Conservation (phyloP, 352 stramenopile genomes). For the Globisporangium apiculatum region DNA sequence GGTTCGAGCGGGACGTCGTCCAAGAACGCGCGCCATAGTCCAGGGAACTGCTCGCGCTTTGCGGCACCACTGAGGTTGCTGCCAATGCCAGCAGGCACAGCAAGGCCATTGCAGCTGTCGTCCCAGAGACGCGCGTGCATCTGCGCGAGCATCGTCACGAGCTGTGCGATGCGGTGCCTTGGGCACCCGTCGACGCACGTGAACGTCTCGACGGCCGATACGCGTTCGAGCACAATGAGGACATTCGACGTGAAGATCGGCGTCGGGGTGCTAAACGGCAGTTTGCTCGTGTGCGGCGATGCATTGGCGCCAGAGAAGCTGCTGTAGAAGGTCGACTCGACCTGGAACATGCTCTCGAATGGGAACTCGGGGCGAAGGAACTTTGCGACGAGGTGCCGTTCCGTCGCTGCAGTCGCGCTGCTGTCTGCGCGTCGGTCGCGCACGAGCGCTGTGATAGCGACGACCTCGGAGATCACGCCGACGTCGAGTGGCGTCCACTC, state of each 20-base stretch:
- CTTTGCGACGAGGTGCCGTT: slow-evolving; percentile 55
- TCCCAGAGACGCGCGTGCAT: slow-evolving; percentile 60
- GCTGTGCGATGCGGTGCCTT: slow-evolving; percentile 22
- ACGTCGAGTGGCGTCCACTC: slow-evolving; percentile 62
- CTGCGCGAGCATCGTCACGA: slow-evolving; percentile 49
- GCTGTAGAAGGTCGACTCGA: slow-evolving; percentile 75
- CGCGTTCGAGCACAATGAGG: slow-evolving; percentile 64
- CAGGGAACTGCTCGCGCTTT: slow-evolving; percentile 61
- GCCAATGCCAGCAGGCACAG: slow-evolving; percentile 53
- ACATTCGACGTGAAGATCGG: slow-evolving; percentile 59
- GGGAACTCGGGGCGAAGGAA: slow-evolving; percentile 74
- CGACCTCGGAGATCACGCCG: slow-evolving; percentile 74
- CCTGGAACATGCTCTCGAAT: slow-evolving; percentile 73
- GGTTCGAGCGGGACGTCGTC: slow-evolving; percentile 35
- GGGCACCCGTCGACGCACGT: slow-evolving; percentile 68
- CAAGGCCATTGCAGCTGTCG: slow-evolving; percentile 34
- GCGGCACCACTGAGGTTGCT: slow-evolving; percentile 50
- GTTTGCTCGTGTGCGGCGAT: background rate
- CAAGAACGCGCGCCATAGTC: slow-evolving; percentile 42
- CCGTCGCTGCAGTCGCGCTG: background rate
- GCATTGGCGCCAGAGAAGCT: slow-evolving; percentile 21
- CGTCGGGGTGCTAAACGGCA: slow-evolving; percentile 53
- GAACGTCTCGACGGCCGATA: slow-evolving; percentile 38
- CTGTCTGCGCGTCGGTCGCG: slow-evolving; percentile 2
- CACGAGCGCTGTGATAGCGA: slow-evolving; percentile 35